Base-by-base conservation (phyloP, 495 filamentous ascomycete genomes). In the Trypethelium eluteriae region DNA sequence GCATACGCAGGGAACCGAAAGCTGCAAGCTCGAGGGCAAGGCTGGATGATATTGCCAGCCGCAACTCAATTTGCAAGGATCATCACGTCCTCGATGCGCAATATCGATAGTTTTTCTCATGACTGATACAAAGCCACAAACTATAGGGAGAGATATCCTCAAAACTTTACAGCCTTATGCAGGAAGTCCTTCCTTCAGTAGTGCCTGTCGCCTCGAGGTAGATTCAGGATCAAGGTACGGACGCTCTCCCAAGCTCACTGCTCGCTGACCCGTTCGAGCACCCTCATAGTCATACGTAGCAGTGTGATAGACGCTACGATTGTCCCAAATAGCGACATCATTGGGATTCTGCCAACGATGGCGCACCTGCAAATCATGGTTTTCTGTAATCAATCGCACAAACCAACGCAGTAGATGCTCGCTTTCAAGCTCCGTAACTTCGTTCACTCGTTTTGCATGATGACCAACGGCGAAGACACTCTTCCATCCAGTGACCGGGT, bases 401-500 rank as follows among this genome's bases (percentile, higher is more conserved):
- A 70, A 70, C 64, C 65, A 66, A 38, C 34, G 38, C n/a, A 91
- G 76, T 41, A 92, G 77, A 50, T 81, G 71, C n/a, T 79, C 74
- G 62, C 81, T 85, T 79, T 93, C 91, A 16, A 83, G 77, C 16
- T 85, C 81, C 0, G 81, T 80, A 41, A 93, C 71, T 10, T 83
- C 89, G 74, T 91, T 84, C 75, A 93, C 87, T 39, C 80, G 74
- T 69, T 83, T 75, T 7, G 85, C 80, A 76, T 89, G 86, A 11
- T 80, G 81, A 39, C 86, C 86, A 32, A 88, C 81, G 2, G 83
- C 86, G 70, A 86, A 92, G 14, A 93, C 78, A 4, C 78, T 82
- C 74, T 90, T 90, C 88, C 89, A 92, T 0, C 89, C 89, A 2
- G 89, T 91, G 0, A 92, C 85, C 0, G 90, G 89, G 73, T 93